These are phyloP conservation scores for Evansstolkia leycettana DNA, from an alignment of 495 filamentous ascomycete species.

Conservation along the genomic window DNA sequence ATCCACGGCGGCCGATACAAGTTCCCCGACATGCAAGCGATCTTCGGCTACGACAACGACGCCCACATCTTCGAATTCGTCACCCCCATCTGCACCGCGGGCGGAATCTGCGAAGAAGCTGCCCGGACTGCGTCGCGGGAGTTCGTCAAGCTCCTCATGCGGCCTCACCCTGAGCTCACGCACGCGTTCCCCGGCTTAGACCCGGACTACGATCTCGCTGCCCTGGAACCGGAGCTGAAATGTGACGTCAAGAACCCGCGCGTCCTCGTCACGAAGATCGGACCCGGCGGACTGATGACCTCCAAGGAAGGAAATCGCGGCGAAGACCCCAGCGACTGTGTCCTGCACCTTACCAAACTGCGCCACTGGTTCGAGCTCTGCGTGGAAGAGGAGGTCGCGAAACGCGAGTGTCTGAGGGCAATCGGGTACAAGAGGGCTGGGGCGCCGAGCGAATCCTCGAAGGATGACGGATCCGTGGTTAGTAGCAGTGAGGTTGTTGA, in stretches of 20 bases:
- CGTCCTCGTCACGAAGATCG: background rate
- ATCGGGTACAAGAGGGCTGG: background rate
- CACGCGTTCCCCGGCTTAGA: background rate
- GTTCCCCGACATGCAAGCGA: constrained; percentile 1
- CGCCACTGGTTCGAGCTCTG: constrained; percentile 1
- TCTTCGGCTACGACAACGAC: background rate
- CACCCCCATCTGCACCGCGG: constrained; percentile 4
- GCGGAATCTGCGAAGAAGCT: constrained; percentile 1
- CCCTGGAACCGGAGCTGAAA: background rate
- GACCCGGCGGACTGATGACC: background rate
- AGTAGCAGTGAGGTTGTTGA: no score
- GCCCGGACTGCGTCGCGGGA: background rate
- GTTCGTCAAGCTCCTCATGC: background rate
- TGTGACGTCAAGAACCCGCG: background rate
- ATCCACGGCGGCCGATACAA: constrained; percentile 1
- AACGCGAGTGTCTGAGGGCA: background rate
- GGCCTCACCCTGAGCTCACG: background rate
- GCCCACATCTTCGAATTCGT: constrained; percentile 5
- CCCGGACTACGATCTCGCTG: constrained; percentile 1
- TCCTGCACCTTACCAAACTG: constrained; percentile 1
- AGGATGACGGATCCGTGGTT: no score
- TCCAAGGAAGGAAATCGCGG: background rate
- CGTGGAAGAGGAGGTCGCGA: background rate
- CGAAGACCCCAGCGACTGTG: constrained; percentile 1
- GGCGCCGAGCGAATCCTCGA: no score